phyloP scores from a whole-genome alignment of 2,329 filamentous ascomycete genomes.

The Aspergillus sp. region DNA sequence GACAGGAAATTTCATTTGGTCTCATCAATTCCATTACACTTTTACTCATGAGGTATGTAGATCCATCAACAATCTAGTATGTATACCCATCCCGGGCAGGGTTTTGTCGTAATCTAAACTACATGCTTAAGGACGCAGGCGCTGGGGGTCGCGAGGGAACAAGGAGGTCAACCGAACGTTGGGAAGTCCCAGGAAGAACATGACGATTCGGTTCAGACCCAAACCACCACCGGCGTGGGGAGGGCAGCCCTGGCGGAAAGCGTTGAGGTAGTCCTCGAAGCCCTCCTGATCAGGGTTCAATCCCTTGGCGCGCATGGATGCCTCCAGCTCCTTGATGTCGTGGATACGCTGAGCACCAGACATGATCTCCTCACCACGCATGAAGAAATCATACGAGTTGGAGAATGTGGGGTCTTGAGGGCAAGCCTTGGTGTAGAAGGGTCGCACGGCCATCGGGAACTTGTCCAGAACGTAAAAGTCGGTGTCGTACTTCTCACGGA shows the following conservation, averaged over 20 bases:
- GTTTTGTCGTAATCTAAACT: too few species aligned
- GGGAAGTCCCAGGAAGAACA: slow-evolving; percentile 61
- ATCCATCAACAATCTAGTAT: too few species aligned
- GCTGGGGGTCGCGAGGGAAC: slow-evolving; percentile 61
- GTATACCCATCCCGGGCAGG: too few species aligned
- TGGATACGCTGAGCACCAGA: slow-evolving; percentile 64
- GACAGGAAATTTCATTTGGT: too few species aligned
- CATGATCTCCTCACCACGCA: slow-evolving; percentile 66
- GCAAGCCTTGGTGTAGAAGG: slow-evolving; percentile 87
- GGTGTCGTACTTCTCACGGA: slow-evolving; percentile 83
- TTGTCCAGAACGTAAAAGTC: slow-evolving; percentile 98
- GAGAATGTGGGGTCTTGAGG: slow-evolving; percentile 61
- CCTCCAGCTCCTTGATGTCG: slow-evolving; percentile 53
- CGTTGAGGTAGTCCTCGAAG: slow-evolving; percentile 60
- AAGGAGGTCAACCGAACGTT: slow-evolving; percentile 59
- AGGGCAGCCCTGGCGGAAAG: slow-evolving; percentile 60
- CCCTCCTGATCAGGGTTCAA: slow-evolving; percentile 56
- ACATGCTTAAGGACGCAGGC: slow-evolving; percentile 37
- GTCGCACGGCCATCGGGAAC: slow-evolving; percentile 82
- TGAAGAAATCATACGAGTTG: slow-evolving; percentile 67
- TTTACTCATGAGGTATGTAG: too few species aligned
- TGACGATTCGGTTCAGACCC: slow-evolving; percentile 62
- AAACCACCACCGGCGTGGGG: slow-evolving; percentile 63
- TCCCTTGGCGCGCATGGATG: slow-evolving; percentile 55
- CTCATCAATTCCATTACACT: too few species aligned